Evolutionary conservation across 2,329 filamentous ascomycete species (phyloP).

Genomic region (Phoma sp.): DNA sequence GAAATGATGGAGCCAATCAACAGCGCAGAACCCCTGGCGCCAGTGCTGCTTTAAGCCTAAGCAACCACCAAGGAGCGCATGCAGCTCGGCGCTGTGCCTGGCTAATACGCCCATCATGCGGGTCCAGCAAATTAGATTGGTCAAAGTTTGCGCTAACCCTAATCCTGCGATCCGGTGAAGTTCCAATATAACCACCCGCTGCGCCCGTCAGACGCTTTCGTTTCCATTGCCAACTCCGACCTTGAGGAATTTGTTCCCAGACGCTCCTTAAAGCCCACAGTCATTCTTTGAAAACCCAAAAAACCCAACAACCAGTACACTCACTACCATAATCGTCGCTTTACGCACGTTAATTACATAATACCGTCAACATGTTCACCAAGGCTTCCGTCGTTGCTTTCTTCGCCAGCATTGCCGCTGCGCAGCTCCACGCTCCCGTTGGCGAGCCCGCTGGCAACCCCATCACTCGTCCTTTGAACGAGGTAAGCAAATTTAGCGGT

Average conservation of each 20-base stretch:
- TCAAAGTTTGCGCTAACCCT: background rate
- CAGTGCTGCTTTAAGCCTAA: background rate
- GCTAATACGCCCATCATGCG: background rate
- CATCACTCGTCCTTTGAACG: slow-evolving; percentile 59
- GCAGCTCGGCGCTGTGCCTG: slow-evolving; percentile 3
- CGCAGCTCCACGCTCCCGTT: slow-evolving; percentile 38
- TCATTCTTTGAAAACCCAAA: slow-evolving; percentile 26
- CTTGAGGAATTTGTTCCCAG: slow-evolving; percentile 38
- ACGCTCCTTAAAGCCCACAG: slow-evolving; percentile 35
- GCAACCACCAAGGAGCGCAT: background rate
- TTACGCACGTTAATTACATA: slow-evolving; percentile 39
- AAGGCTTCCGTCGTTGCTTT: slow-evolving; percentile 55
- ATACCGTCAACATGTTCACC: slow-evolving; percentile 45
- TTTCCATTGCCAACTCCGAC: slow-evolving; percentile 8
- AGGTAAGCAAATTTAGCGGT: slow-evolving; percentile 42
- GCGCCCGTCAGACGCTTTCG: slow-evolving; percentile 16
- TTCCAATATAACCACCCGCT: slow-evolving; percentile 34
- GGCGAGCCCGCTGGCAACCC: slow-evolving; percentile 60
- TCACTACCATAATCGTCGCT: slow-evolving; percentile 27
- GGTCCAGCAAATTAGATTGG: slow-evolving; percentile 6
- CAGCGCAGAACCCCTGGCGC: background rate
- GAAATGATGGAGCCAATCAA: background rate
- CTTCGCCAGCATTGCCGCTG: slow-evolving; percentile 60
- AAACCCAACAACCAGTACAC: slow-evolving; percentile 17
- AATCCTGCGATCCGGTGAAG: slow-evolving; percentile 6